These are phyloP conservation scores for Macrophomina tecta DNA, from an alignment of 2,329 filamentous ascomycete genomes.

Conservation along the genomic window DNA sequence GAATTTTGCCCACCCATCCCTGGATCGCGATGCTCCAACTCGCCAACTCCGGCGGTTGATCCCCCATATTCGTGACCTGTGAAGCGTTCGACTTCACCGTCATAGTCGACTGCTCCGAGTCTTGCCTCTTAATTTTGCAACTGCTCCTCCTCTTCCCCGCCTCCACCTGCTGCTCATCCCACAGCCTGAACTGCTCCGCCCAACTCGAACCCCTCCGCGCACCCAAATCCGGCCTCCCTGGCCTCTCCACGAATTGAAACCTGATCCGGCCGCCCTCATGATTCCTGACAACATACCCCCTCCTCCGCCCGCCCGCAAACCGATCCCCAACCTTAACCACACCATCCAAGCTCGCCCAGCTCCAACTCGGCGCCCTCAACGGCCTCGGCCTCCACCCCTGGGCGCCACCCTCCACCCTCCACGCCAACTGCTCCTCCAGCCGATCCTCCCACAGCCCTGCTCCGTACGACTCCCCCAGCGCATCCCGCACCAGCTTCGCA, in stretches of 20 bases:
- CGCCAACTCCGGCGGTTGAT: neutral
- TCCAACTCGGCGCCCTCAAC: neutral
- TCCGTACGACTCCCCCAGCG: slow-evolving; percentile 14
- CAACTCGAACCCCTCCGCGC: neutral
- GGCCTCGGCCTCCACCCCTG: neutral
- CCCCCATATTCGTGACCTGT: neutral
- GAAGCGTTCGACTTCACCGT: neutral
- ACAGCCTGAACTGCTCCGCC: neutral
- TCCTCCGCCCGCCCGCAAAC: neutral
- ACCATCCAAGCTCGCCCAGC: neutral
- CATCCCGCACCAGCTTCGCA: slow-evolving; percentile 37
- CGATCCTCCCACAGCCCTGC: neutral
- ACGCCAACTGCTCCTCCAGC: slow-evolving; percentile 10
- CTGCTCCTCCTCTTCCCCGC: neutral
- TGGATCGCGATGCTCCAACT: neutral
- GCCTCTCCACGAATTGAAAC: neutral
- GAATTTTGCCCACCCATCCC: neutral
- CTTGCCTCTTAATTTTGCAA: neutral
- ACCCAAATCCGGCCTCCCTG: neutral
- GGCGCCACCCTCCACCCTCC: neutral
- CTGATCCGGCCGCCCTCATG: neutral
- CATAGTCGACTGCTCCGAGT: neutral
- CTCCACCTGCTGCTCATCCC: neutral
- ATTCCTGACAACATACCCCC: neutral
- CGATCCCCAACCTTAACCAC: neutral